phyloP scores from a whole-genome alignment of 805 yeast species.

The Zygosaccharomyces bailii region DNA sequence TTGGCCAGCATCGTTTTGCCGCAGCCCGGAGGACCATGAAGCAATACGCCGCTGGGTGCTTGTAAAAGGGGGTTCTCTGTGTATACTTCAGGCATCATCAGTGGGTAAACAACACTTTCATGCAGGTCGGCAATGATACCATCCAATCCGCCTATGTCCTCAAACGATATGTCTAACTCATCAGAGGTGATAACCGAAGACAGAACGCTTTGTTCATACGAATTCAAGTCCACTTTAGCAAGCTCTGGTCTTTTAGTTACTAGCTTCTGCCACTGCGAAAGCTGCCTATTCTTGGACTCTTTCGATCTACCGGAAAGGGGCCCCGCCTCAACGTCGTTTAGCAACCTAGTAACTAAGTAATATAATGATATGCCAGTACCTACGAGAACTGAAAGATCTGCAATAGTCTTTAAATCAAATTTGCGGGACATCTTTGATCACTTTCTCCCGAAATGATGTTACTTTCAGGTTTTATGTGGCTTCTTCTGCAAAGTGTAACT shows the following conservation, averaged over 20 bases:
- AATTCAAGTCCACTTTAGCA: slow-evolving; percentile 47
- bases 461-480: neutral
- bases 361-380: slow-evolving; percentile 72
- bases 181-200: slow-evolving; percentile 79
- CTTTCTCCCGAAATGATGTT: too few species aligned
- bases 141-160: slow-evolving; percentile 87
- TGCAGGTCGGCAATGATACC: slow-evolving; percentile 75
- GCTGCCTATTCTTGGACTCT: slow-evolving; percentile 60
- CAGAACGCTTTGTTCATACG: slow-evolving; percentile 75
- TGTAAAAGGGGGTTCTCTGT: slow-evolving; percentile 69
- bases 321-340: slow-evolving; percentile 44
- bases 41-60: slow-evolving; percentile 91
- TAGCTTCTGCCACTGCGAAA: slow-evolving; percentile 54
- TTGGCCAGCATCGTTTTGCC: slow-evolving; percentile 97
- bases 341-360: slow-evolving; percentile 49
- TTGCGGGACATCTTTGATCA: slow-evolving; percentile 30
- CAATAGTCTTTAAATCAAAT: slow-evolving; percentile 39
- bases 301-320: slow-evolving; percentile 43
- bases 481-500: too few species aligned
- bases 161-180: slow-evolving; percentile 72
- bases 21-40: slow-evolving; percentile 97
- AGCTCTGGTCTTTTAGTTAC: slow-evolving; percentile 57
- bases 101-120: slow-evolving; percentile 85
- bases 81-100: slow-evolving; percentile 72
- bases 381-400: slow-evolving; percentile 48